phyloP scores from a whole-genome alignment of 2,329 filamentous ascomycete species.

The Cladophialophora bantiana region DNA sequence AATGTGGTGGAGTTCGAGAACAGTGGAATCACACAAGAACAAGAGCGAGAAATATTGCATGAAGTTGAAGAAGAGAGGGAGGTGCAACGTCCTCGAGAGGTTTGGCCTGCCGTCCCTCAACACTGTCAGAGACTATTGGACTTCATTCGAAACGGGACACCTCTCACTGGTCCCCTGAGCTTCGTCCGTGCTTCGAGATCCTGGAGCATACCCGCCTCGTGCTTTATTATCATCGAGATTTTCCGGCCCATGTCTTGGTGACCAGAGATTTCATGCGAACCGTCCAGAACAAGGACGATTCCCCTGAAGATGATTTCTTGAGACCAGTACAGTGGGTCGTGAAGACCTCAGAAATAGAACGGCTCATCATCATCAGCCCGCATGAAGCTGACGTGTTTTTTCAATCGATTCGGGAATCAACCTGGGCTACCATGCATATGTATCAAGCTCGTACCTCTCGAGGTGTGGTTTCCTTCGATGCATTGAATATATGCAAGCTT shows the following conservation, averaged over 20 bases:
- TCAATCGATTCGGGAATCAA: slow-evolving; percentile 46
- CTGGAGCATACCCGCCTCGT: slow-evolving; percentile 47
- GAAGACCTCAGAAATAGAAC: slow-evolving; percentile 41
- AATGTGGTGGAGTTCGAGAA: slow-evolving; percentile 44
- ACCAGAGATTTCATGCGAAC: slow-evolving; percentile 61
- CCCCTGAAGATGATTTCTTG: slow-evolving; percentile 56
- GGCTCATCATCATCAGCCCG: slow-evolving; percentile 66
- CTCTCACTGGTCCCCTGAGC: slow-evolving; percentile 44
- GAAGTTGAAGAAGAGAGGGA: slow-evolving; percentile 69
- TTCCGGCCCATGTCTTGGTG: slow-evolving; percentile 53
- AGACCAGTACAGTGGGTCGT: slow-evolving; percentile 64
- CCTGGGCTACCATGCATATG: slow-evolving; percentile 55
- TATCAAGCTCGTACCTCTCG: slow-evolving; percentile 59
- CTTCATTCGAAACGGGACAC: slow-evolving; percentile 51
- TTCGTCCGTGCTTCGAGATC: slow-evolving; percentile 56
- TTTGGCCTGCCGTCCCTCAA: slow-evolving; percentile 51
- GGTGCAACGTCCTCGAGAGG: slow-evolving; percentile 56
- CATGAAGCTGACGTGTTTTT: slow-evolving; percentile 65
- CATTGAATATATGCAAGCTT: slow-evolving; percentile 54
- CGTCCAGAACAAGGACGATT: slow-evolving; percentile 43
- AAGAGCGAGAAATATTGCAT: slow-evolving; percentile 69
- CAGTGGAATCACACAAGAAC: slow-evolving; percentile 65
- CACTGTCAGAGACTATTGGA: slow-evolving; percentile 54
- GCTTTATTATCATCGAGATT: slow-evolving; percentile 38
- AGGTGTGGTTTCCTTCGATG: slow-evolving; percentile 52